Evolutionary conservation across 306 rosid species (phyloP), one percentile per base, ranked within the genome.

Genomic region (Ammopiptanthus mongolicus): DNA sequence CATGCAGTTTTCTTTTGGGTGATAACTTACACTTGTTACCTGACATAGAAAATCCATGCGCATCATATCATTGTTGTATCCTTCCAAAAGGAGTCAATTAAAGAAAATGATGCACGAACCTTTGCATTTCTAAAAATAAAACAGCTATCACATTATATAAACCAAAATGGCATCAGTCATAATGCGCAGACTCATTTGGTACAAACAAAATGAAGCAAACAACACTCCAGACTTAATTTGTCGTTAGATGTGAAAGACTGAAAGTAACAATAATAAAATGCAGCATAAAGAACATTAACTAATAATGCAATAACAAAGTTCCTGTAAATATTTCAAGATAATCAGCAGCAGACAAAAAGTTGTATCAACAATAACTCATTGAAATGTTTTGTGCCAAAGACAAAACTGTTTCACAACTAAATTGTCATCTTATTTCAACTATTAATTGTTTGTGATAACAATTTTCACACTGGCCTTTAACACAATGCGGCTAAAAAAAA

Each of bases 21-120:
- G 98, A 82, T 90, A 95, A 81, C 97, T 95, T 74, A 91, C 96
- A 58, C 98, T 95, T 10, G 98, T 95, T 53, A 95, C 96, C 97
- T 95, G 87, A 36, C 34, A 71, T 78, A 78, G 34, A 44, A 50
- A 69, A 66, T 8, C 46, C 59, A 34, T 15, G 3, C 17, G 31
- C 39, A 50, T 62, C 70, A 62, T 17, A 13, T 67, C 48, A 70
- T 46, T 36, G 14, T 39, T 18, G 22, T 57, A 59, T 46, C 47
- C 60, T 60, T 62, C 77, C 61, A 60, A 17, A 61, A 50, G 63
- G 11, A 28, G 37, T 29, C 67, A 6, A 11, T 21, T 42, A 44
- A 15, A 55, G 37, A 62, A 61, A 39, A 19, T 25, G 11, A 62
- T 13, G 29, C 47, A 69, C 13, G 23, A 22, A 3, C 5, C 8